Evolutionary conservation across 768 basidiomycete genomes (phyloP), one percentile per base, ranked within the genome.

Genomic region (Hypholoma fasciculare): DNA sequence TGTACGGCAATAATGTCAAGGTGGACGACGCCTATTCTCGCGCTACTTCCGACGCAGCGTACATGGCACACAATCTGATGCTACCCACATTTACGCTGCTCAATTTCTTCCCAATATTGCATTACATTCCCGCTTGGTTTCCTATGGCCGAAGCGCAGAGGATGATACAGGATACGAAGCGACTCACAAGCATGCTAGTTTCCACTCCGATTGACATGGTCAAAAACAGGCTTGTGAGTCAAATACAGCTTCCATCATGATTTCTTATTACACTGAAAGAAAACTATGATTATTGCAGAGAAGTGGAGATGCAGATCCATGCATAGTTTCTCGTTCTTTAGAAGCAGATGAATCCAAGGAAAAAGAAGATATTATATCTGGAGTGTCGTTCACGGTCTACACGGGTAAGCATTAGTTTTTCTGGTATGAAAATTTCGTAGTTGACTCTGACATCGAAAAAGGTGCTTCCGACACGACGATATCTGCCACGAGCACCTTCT

Each of bases 401-500:
- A 54, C 52, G 19, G 61, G 65, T 62, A 40, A 14, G 63, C 46
- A 4, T 2, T 17, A 3, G 2, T 23, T 37, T 23, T 13, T 19
- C 6, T 36, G 3, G 23, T 23, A 23, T 23, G 12, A 48, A 14
- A 12, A 7, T 19, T 14, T 7, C 37, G 27, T 42, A 17, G 27
- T 9, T 42, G n/a, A 44, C 30, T 8, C 30, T 4, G 5, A 7
- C 38, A 9, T 37, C 20, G 39, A 27, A 2, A 52, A 23, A 67
- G 61, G 47, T 19, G 61, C 60, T 1, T 59, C 59, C 2, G 63
- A 62, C 16, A 64, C 63, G 1, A 64, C 57, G 7, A 57, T 65
- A 3, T 60, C 61, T n/a, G 55, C 59, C 0, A 67, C 63, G 11
- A 40, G 46, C 3, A 44, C 57, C 2, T 66, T 76, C 60, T 51